Base-by-base conservation (phyloP, 345 rosid species). In the Linum lewisii region DNA sequence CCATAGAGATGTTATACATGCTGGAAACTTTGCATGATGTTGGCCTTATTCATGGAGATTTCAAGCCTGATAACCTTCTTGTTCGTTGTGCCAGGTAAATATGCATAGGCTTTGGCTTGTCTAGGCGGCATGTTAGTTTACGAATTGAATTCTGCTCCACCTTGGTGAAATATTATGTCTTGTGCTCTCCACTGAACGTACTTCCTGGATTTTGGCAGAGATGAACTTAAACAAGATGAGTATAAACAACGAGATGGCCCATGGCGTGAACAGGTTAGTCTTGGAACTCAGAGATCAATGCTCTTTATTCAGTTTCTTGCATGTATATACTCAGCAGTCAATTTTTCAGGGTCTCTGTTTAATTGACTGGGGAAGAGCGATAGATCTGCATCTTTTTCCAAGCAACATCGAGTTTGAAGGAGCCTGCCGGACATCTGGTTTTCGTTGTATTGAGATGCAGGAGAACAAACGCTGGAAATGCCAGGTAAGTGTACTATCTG, bases 41-140 rank as follows among this genome's bases (percentile, higher is more conserved):
- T 64, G 94, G 97, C 71, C 81, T 93, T 72, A 78, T 93, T 68
- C 97, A 93, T 75, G 99, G 97, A 69, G 99, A 93, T 79, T 89
- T 93, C 78, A 93, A 87, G 81, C 95, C 97, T 57, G 97, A 93
- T 66, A 93, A 93, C 75, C 78, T 93, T 32, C 86, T 89, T 26
- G 56, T 87, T 64, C 90, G 88, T 58, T 81, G 85, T 76, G 63
- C 97, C 58, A 78, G 81, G 99, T 92, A 77, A 80, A 74, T 62
- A 4, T 32, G 2, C 23, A 18, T 44, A 44, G 32, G 34, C n/a
- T 58, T 14, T 34, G 8, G 25, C 38, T 63, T 50, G 8, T 57
- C 19, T n/a, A 47, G 60, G 23, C 49, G 47, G 55, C 37, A 15
- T 22, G n/a, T 2, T 23, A 22, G 21, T 20, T 54, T 21, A 23